phyloP scores from a whole-genome alignment of 495 filamentous ascomycete species.

The Aspergillus cavernicola region DNA sequence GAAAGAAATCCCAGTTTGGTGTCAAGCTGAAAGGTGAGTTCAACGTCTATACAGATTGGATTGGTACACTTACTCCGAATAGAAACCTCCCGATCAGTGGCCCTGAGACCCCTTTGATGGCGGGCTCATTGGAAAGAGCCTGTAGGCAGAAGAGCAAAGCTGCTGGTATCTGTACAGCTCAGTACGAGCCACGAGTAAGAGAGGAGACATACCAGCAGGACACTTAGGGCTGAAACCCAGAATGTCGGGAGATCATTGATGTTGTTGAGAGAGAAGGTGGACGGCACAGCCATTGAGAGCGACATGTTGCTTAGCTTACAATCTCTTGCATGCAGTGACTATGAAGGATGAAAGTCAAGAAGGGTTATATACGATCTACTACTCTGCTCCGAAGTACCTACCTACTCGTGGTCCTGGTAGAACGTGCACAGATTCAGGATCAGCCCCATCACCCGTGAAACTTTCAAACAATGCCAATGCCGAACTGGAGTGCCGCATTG shows the following conservation, averaged over 20 bases:
- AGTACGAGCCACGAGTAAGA: background rate
- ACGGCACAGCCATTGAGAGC: slow-evolving; percentile 16
- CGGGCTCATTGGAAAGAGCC: slow-evolving; percentile 14
- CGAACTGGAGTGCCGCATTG: too few species aligned
- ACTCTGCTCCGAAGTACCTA: too few species aligned
- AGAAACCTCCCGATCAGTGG: slow-evolving; percentile 12
- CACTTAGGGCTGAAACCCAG: slow-evolving; percentile 11
- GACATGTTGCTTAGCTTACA: slow-evolving; percentile 14
- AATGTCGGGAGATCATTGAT: slow-evolving; percentile 6
- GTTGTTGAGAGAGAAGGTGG: slow-evolving; percentile 7
- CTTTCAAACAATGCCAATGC: too few species aligned
- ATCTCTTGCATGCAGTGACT: too few species aligned
- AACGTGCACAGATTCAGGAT: too few species aligned
- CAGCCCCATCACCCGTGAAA: background rate
- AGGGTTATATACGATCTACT: too few species aligned
- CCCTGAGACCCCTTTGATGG: slow-evolving; percentile 19
- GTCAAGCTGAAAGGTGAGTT: slow-evolving; percentile 9
- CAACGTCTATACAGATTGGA: background rate
- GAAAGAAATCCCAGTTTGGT: slow-evolving; percentile 21
- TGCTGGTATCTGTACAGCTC: slow-evolving; percentile 15
- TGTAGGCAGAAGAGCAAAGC: slow-evolving; percentile 16
- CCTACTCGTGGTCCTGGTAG: too few species aligned
- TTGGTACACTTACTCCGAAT: slow-evolving; percentile 16
- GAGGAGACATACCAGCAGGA: slow-evolving; percentile 14
- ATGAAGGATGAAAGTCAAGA: too few species aligned